Conservation (phyloP, 176 grass and related monocot species). For the Lolium multiflorum region DNA sequence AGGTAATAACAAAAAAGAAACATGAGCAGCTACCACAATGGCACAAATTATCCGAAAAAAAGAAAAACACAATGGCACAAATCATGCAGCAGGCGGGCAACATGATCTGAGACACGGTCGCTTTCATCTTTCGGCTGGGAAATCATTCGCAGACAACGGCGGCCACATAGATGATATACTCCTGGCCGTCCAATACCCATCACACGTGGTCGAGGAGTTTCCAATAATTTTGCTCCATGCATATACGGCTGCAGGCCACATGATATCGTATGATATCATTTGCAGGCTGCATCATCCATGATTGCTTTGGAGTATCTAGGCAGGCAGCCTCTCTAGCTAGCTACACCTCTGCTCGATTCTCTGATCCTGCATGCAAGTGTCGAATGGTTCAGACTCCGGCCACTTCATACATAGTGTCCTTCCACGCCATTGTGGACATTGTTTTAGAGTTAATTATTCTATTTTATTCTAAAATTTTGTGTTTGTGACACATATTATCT, state of each 20-base stretch:
- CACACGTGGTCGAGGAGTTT: conserved; percentile 4
- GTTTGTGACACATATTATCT: no score
- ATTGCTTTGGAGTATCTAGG: neutral
- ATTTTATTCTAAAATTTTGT: no score
- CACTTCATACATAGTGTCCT: neutral
- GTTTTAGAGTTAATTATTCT: no score
- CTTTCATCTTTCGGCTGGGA: conserved; percentile 23
- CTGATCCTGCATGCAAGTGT: neutral
- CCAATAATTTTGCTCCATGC: neutral
- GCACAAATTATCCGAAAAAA: no score
- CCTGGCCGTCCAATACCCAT: conserved; percentile 17
- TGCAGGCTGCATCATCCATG: neutral
- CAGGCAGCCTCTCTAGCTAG: neutral
- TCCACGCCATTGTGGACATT: no score
- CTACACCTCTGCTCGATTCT: neutral
- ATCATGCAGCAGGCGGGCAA: neutral
- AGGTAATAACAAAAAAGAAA: no score
- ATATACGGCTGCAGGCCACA: conserved; percentile 20
- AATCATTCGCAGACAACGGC: neutral
- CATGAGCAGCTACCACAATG: no score
- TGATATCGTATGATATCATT: conserved; percentile 16
- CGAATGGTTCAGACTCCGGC: neutral
- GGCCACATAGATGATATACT: neutral
- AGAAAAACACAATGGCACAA: neutral
- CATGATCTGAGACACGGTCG: neutral